A percentile compares a stretch with the other conserved stretches of the same genome.
These are phyloP conservation scores for Dovyalis caffra DNA, from an alignment of 345 rosid genomes.

Conservation along the genomic window DNA sequence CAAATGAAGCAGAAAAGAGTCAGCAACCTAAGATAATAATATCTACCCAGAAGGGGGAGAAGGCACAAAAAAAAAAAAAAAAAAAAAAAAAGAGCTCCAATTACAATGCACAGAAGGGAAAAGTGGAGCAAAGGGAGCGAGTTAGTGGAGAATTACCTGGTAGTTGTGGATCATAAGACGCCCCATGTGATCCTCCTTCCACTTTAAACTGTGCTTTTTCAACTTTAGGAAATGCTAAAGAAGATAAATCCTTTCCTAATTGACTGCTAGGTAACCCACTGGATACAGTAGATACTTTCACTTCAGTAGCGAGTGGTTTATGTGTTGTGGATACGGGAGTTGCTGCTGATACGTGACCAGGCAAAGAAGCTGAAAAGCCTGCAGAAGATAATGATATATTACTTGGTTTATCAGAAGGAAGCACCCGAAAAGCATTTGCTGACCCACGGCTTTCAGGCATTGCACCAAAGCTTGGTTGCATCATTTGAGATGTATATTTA, in stretches of 20 bases:
- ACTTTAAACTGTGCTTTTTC: conserved; percentile 44
- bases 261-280: conserved; percentile 40
- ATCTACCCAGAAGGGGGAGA: neutral
- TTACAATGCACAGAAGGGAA: neutral
- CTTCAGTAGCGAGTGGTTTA: conserved; percentile 41
- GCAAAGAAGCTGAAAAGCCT: conserved; percentile 31
- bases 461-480: conserved; percentile 41
- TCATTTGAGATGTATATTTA: conserved; percentile 45
- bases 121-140: conserved; percentile 1
- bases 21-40: neutral
- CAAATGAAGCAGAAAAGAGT: neutral
- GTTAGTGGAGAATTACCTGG: conserved; percentile 43
- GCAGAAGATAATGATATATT: conserved; percentile 40
- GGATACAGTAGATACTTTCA: conserved; percentile 37
- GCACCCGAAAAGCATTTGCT: conserved; percentile 23
- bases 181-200: conserved; percentile 52
- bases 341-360: conserved; percentile 35
- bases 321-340: conserved; percentile 36
- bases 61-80: neutral
- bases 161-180: conserved; percentile 29
- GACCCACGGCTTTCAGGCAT: conserved; percentile 43
- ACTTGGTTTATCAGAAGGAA: conserved; percentile 40
- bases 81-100: neutral
- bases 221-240: conserved; percentile 42
- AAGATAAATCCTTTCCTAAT: conserved; percentile 44